These are phyloP conservation scores for Tuber magnatum DNA, from an alignment of 495 filamentous ascomycete species.

Conservation along the genomic window DNA sequence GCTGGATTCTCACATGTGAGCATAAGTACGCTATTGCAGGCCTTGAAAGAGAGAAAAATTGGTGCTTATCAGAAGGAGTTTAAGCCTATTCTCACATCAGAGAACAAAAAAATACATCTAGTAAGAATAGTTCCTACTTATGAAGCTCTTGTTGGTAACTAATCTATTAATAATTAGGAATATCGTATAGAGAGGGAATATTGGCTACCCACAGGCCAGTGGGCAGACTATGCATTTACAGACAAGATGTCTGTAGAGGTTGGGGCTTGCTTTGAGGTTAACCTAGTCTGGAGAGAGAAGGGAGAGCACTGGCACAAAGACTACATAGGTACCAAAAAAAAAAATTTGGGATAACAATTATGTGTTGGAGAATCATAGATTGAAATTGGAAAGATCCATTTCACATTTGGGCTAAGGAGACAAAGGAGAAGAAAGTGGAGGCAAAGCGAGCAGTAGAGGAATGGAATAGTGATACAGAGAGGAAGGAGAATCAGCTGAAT, in stretches of 20 bases:
- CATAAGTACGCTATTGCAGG: background rate
- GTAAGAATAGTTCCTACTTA: too few relatives aligned
- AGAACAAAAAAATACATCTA: background rate
- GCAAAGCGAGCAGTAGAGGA: background rate
- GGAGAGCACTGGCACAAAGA: too few relatives aligned
- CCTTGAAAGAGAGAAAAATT: background rate
- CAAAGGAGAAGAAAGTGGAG: background rate
- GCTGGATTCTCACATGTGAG: background rate
- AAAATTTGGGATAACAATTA: background rate
- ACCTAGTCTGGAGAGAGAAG: too few relatives aligned
- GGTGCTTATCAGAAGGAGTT: conserved; percentile 3
- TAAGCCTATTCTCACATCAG: background rate
- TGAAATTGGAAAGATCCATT: conserved; percentile 5
- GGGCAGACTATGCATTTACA: too few relatives aligned
- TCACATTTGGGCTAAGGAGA: background rate
- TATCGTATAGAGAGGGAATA: too few relatives aligned
- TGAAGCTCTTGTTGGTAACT: too few relatives aligned
- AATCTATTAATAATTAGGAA: too few relatives aligned
- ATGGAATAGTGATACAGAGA: background rate
- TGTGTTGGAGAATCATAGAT: background rate
- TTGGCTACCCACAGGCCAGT: too few relatives aligned
- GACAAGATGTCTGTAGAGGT: too few relatives aligned
- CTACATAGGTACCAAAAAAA: too few relatives aligned
- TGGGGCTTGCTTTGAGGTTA: too few relatives aligned
- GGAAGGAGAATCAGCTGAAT: background rate